These are phyloP conservation scores for Pestalotiopsis sp. DNA, from an alignment of 2,329 filamentous ascomycete genomes.

Conservation along the genomic window DNA sequence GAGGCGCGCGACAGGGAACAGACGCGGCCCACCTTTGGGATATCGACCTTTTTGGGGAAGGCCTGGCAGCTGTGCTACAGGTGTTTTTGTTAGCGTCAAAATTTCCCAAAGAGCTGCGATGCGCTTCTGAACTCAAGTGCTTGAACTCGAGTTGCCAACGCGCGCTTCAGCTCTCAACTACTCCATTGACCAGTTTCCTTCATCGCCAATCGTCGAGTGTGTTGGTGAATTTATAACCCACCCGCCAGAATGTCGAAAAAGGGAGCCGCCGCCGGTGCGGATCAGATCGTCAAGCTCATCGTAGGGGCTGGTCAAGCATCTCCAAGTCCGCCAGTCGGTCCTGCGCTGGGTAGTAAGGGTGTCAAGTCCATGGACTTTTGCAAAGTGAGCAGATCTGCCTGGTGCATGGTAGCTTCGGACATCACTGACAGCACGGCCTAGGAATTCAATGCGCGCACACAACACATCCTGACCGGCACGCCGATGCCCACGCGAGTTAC, in stretches of 20 bases:
- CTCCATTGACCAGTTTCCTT: neutral
- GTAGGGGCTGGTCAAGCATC: slow-evolving; percentile 95
- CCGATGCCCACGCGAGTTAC: slow-evolving; percentile 90
- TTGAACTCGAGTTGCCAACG: slow-evolving; percentile 7
- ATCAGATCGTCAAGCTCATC: slow-evolving; percentile 94
- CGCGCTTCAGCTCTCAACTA: neutral
- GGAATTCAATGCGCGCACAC: slow-evolving; percentile 97
- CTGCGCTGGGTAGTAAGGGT: slow-evolving; percentile 93
- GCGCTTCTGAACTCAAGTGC: neutral
- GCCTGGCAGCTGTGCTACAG: slow-evolving; percentile 5
- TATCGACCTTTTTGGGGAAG: neutral
- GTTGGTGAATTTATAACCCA: neutral
- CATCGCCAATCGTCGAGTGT: neutral
- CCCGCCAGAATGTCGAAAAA: slow-evolving; percentile 54
- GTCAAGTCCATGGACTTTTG: slow-evolving; percentile 99
- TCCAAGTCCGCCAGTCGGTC: slow-evolving; percentile 93
- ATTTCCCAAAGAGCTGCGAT: slow-evolving; percentile 1
- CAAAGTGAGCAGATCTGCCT: slow-evolving; percentile 63
- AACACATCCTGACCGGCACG: slow-evolving; percentile 79
- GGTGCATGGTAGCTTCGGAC: neutral
- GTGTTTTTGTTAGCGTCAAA: slow-evolving; percentile 4
- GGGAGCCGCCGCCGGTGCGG: slow-evolving; percentile 41
- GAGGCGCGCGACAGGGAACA: neutral
- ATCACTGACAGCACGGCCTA: slow-evolving; percentile 39
- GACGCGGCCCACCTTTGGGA: neutral